A percentile compares a stretch with the other conserved stretches of the same genome.
Evolutionary conservation across 306 rosid genomes (phyloP).

Genomic region (Vigna mungo): DNA sequence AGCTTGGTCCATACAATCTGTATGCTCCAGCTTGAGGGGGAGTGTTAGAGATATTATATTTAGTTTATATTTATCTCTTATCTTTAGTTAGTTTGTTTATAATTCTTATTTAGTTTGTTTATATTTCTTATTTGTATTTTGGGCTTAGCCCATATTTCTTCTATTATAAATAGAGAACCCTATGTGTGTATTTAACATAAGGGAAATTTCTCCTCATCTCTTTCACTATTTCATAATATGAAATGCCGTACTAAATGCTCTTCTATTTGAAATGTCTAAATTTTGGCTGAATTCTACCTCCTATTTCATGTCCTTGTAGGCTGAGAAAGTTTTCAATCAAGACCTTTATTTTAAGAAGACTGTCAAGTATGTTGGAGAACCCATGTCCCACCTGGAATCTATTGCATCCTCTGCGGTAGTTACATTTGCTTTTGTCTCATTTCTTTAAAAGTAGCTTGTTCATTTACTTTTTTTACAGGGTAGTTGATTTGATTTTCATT

Average conservation of each 20-base stretch:
- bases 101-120: no score
- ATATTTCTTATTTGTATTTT: no score
- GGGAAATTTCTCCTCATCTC: no score
- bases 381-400: conserved; percentile 98
- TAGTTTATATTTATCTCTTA: no score
- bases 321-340: conserved; percentile 99
- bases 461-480: conserved; percentile 15
- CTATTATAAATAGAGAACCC: no score
- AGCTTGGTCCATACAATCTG: no score
- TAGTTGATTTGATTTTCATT: conserved; percentile 17
- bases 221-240: no score
- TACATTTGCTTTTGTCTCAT: conserved; percentile 3
- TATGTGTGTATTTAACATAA: no score
- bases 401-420: conserved; percentile 98
- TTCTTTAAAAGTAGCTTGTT: conserved; percentile 1
- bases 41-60: no score
- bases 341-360: conserved; percentile 92
- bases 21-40: no score
- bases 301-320: conserved; percentile 58
- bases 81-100: no score
- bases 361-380: conserved; percentile 94
- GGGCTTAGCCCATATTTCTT: no score
- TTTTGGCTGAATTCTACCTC: conserved; percentile 41
- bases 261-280: conserved; percentile 19
- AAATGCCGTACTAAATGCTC: conserved; percentile 11